Evolutionary conservation across 2,329 filamentous ascomycete species (phyloP), one percentile per base, ranked within the genome.

Genomic region (Ophiostoma angusticollis): DNA sequence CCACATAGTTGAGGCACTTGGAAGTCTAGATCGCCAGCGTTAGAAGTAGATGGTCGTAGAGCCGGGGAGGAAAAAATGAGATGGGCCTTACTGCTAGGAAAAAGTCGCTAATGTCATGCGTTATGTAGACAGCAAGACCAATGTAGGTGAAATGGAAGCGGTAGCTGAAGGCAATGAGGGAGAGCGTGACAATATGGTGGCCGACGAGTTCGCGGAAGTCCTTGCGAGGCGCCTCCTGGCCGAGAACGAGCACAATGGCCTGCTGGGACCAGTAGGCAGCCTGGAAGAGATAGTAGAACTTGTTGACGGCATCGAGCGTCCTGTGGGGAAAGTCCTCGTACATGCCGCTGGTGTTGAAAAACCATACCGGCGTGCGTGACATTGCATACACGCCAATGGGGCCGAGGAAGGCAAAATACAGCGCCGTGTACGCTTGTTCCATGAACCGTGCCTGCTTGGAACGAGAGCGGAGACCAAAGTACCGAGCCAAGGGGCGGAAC

Each of bases 81-180:
- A 62, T n/a, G n/a, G n/a, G n/a, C n/a, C 79, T 62, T 73, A 87
- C 83, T 27, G 89, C 87, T 31, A 95, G 72, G 73, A 95, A 95
- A 63, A 95, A 94, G 59, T 95, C 87, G 44, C 80, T 86, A 45
- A 95, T 83, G 55, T 96, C 87, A 60, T 93, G 85, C 9, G 87
- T 94, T 45, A 91, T 85, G 60, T 94, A 96, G 24, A 96, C 85
- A 16, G 85, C 84, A 40, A 95, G 63, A 19, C 87, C 87, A 57
- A 96, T 93, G 61, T 94, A 89, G 16, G 86, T 93, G 59, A 95
- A 96, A 62, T 96, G 87, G 67, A 94, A 96, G 45, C 85, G 78
- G 63, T 95, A 96, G 64, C 83, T 91, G 54, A 89, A 64, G 42
- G 63, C 80, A 49, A 96, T 94, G 50, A 96, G 70, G 16, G 78